Percentiles rank a stretch among this genome's conserved stretches.
phyloP scores from a whole-genome alignment of 306 rosid species.

The Corylus americana region DNA sequence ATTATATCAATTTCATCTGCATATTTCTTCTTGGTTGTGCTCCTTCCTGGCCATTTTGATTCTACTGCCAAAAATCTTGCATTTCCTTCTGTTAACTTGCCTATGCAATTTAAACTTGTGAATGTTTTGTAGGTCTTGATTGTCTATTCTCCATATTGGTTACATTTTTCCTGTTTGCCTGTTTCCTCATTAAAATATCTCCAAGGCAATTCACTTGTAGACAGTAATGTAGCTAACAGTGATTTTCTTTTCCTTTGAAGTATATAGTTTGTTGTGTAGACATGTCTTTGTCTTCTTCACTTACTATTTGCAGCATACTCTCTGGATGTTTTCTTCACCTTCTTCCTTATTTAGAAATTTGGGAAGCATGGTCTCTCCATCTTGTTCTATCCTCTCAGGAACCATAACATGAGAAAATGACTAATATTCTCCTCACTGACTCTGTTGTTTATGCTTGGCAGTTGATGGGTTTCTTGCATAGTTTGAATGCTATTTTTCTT shows the following conservation, averaged over 20 bases:
- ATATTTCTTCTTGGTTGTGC: neutral
- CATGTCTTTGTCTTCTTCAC: neutral
- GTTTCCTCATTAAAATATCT: neutral
- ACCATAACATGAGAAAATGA: neutral
- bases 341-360: neutral
- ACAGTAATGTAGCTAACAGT: neutral
- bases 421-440: neutral
- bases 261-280: neutral
- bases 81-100: neutral
- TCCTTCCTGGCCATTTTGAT: neutral
- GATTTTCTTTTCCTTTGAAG: neutral
- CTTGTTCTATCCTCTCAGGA: neutral
- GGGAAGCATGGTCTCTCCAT: neutral
- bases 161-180: neutral
- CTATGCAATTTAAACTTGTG: neutral
- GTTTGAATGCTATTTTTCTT: constrained; percentile 61
- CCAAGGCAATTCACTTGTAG: neutral
- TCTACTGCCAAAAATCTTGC: neutral
- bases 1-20: neutral
- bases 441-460: constrained; percentile 34
- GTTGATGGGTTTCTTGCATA: constrained; percentile 79
- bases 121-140: neutral
- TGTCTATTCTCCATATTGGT: neutral
- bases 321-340: neutral
- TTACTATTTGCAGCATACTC: neutral